Percentiles rank a stretch among this genome's conserved stretches.
These are phyloP conservation scores for Sonneratia alba DNA, from an alignment of 345 rosid species.

Conservation along the genomic window DNA sequence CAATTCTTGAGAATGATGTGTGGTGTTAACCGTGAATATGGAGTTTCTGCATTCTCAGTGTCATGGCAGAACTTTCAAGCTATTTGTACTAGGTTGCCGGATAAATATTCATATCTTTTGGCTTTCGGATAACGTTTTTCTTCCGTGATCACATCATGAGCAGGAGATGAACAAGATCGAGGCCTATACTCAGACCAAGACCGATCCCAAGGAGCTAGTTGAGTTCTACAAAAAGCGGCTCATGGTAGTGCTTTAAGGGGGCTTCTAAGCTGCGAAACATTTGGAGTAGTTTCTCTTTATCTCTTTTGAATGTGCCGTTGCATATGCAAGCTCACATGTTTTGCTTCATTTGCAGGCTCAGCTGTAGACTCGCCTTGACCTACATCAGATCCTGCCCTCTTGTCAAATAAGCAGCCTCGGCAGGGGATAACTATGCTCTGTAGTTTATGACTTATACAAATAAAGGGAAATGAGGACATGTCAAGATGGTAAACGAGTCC, in stretches of 20 bases:
- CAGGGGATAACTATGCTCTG: not conserved
- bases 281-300: no score
- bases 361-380: not conserved
- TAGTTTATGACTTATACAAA: not conserved
- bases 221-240: slow-evolving; percentile 37
- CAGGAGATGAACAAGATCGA: slow-evolving; percentile 70
- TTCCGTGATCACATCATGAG: slow-evolving; percentile 1
- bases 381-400: not conserved
- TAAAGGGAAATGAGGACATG: not conserved
- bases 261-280: not conserved
- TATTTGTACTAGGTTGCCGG: not conserved
- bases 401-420: not conserved
- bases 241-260: slow-evolving; percentile 22
- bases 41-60: not conserved
- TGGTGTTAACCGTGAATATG: not conserved
- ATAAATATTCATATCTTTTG: not conserved
- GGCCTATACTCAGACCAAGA: slow-evolving; percentile 59
- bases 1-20: not conserved
- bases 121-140: not conserved
- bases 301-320: not conserved
- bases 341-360: slow-evolving; percentile 10
- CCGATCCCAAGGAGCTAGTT: slow-evolving; percentile 37
- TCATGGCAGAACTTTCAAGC: not conserved
- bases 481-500: no score
- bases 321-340: not conserved